phyloP scores from a whole-genome alignment of 306 rosid species.

The Astragalus glycyphyllos region DNA sequence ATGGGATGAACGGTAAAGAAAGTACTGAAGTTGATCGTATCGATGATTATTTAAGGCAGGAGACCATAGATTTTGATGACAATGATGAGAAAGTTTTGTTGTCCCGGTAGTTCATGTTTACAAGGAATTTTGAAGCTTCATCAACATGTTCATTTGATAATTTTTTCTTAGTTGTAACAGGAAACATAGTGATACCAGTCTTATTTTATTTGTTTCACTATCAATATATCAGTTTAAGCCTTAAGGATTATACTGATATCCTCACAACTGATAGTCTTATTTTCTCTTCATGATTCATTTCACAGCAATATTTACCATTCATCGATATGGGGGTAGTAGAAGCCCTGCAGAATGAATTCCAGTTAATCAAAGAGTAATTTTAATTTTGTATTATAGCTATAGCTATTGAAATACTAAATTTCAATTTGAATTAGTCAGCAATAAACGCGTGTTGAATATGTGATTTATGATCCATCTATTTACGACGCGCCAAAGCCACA shows the following conservation, averaged over 20 bases:
- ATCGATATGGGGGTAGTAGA: too few relatives aligned
- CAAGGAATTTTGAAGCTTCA: neutral
- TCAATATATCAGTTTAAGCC: neutral
- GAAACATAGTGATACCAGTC: neutral
- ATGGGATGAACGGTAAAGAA: slow-evolving; percentile 34
- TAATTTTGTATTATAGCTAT: too few relatives aligned
- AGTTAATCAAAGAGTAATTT: too few relatives aligned
- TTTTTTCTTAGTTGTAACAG: neutral
- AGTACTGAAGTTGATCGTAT: slow-evolving; percentile 27
- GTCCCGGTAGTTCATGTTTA: slow-evolving; percentile 35
- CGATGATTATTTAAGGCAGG: slow-evolving; percentile 46
- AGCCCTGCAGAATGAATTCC: too few relatives aligned
- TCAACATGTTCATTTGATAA: neutral
- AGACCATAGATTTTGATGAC: slow-evolving; percentile 44
- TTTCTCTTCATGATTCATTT: too few relatives aligned
- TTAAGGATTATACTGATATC: neutral
- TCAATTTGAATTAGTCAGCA: too few relatives aligned
- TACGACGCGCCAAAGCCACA: too few relatives aligned
- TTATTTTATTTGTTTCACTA: neutral
- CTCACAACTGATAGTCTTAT: too few relatives aligned
- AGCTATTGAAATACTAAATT: too few relatives aligned
- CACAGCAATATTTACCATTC: too few relatives aligned
- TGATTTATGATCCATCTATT: neutral
- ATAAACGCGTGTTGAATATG: neutral
- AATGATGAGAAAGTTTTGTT: slow-evolving; percentile 56